A percentile compares a stretch with the other conserved stretches of the same genome.
phyloP scores from a whole-genome alignment of 2,329 filamentous ascomycete species.

The Monilinia laxa region DNA sequence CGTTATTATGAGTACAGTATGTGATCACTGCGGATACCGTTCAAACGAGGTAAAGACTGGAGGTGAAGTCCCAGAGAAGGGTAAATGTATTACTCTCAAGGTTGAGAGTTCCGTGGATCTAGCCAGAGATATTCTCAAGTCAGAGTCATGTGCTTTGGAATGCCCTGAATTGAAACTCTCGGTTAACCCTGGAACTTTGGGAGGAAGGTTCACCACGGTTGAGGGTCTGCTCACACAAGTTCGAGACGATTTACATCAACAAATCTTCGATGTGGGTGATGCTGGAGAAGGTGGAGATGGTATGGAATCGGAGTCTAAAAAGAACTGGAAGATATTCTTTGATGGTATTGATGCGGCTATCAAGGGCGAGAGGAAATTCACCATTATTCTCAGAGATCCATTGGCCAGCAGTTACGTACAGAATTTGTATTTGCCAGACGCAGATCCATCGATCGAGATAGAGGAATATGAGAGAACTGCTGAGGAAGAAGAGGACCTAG shows the following conservation, averaged over 20 bases:
- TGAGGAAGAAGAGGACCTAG: slow-evolving; percentile 92
- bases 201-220: slow-evolving; percentile 94
- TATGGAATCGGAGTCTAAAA: slow-evolving; percentile 62
- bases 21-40: slow-evolving; percentile 87
- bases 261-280: slow-evolving; percentile 77
- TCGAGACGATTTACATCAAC: slow-evolving; percentile 79
- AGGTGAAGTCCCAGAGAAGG: slow-evolving; percentile 83
- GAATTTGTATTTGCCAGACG: slow-evolving; percentile 72
- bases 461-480: slow-evolving; percentile 85
- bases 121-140: slow-evolving; percentile 91
- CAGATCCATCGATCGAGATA: slow-evolving; percentile 75
- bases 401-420: slow-evolving; percentile 93
- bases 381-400: slow-evolving; percentile 80
- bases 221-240: slow-evolving; percentile 93
- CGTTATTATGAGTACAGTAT: slow-evolving; percentile 90
- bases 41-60: slow-evolving; percentile 98
- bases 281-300: slow-evolving; percentile 72
- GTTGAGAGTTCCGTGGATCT: slow-evolving; percentile 73
- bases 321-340: slow-evolving; percentile 82
- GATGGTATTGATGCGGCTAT: slow-evolving; percentile 73
- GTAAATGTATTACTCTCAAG: slow-evolving; percentile 76
- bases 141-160: slow-evolving; percentile 82
- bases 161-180: slow-evolving; percentile 84
- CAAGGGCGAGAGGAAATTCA: slow-evolving; percentile 75
- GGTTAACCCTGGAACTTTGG: slow-evolving; percentile 90